Evolutionary conservation across 2,329 filamentous ascomycete species (phyloP), one percentile per base, ranked within the genome.

Genomic region (Metarhizium sp.): DNA sequence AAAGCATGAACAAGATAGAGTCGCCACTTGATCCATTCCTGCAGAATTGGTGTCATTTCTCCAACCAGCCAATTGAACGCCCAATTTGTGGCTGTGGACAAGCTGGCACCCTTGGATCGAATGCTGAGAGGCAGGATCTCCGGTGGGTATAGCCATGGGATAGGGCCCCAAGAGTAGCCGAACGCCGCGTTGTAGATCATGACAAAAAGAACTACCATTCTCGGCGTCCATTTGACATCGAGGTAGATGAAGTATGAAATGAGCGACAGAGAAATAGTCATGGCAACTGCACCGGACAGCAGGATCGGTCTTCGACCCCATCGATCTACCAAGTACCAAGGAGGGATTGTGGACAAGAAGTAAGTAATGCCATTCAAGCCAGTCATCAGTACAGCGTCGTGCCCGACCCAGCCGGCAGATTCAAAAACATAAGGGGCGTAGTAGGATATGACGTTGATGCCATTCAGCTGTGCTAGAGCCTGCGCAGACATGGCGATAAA

Each of bases 401-500:
- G 90, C 32, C 92, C 94, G 55, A 83, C 74, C 94, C 92, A 97
- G n/a, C 94, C 92, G 42, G 94, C 94, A 57, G 92, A 92, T 72
- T 96, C 92, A 65, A 99, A 97, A 16, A 97, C 92, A 55, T 95
- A 84, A 0, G 94, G 94, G 1, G 94, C 94, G 68, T 99, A 99
- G 78, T 97, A 99, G 1, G 92, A 97, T 60, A 99, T 99, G 68
- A 99, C 94, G 73, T 99, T 99, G 76, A 99, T 99, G 61, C 94
- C 94, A 74, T 97, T 97, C 54, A 99, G 83, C 73, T 99, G 94
- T 32, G 94, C 94, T 61, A 99, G 82, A 6, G 86, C 91, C 72
- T 97, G 94, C 4, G 94, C 94, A 38, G 92, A 97, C 94, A 97
- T 97, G 73, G 94, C 94, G 69, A 97, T 97, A 67, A 97, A 90